Base-by-base conservation (phyloP, 129 eudicot genomes). In the Glebionis coronaria region DNA sequence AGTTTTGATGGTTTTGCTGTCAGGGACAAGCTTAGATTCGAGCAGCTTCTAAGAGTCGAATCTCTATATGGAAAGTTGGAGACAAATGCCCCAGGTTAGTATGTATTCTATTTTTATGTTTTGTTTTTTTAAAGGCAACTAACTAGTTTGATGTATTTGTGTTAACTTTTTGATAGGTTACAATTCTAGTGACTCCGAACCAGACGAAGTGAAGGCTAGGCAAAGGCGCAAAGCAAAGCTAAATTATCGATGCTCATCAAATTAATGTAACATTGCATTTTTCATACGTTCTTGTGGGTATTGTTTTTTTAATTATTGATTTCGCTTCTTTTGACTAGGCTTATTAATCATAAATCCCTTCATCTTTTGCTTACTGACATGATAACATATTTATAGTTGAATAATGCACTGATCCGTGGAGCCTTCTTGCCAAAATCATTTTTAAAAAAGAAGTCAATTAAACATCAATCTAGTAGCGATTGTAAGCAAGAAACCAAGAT, bases 11-110 rank as follows among this genome's bases (percentile, higher is more conserved):
- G 25, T 69, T 62, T 61, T 70, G 57, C 58, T 62, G 68, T 44
- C 63, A 88, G 97, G 97, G 94, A 42, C 81, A 69, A 56, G 84
- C 87, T 55, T 91, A 96, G 97, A 85, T 88, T 63, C 65, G 56
- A 31, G 82, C 71, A 28, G 80, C 80, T 42, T 76, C 80, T 0
- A 56, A 75, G 52, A 76, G 75, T 61, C 75, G 80, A 11, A 76
- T 75, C 65, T 68, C 80, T 9, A 75, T 68, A 13, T 68, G 75
- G 80, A 68, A 70, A 61, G 75, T 76, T 53, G 80, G 75, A 25
- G 75, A 76, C 61, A 76, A 76, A 69, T 75, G 56, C n/a, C 14
- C 80, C 80, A 76, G 80, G 80, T 76, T 71, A 2, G 21, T 25
- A 16, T 71, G 0, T 44, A 29, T 2, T 28, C 4, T 9, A 0